Conservation (phyloP, 2,329 filamentous ascomycete species). For the Macrophomina tecta region DNA sequence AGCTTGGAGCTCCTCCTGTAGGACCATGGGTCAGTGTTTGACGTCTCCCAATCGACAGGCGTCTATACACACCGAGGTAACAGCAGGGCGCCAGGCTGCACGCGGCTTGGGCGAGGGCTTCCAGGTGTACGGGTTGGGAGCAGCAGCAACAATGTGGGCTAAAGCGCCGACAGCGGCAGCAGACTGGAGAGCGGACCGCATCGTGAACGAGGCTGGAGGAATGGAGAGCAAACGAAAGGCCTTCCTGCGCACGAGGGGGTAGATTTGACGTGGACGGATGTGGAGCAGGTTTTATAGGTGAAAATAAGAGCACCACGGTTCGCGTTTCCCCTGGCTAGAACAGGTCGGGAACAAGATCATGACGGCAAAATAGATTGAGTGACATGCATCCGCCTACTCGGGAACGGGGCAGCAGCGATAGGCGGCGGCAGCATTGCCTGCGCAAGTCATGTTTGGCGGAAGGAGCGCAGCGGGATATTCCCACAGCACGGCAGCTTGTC, state of each 20-base stretch:
- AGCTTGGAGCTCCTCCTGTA: conserved; percentile 41
- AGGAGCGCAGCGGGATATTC: not conserved
- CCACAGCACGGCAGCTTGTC: not conserved
- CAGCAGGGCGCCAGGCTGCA: conserved; percentile 12
- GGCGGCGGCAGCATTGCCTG: conserved; percentile 14
- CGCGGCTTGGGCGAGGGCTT: conserved; percentile 18
- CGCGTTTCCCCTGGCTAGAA: conserved; percentile 19
- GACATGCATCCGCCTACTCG: not conserved
- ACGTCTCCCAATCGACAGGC: not conserved
- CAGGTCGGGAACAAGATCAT: not conserved
- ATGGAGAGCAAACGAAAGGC: not conserved
- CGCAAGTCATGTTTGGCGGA: conserved; percentile 5
- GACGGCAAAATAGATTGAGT: conserved; percentile 9
- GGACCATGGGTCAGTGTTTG: not conserved
- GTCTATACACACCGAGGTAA: not conserved
- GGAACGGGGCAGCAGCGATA: not conserved
- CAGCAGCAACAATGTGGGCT: not conserved
- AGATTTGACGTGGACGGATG: not conserved
- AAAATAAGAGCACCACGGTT: not conserved
- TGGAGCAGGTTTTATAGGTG: not conserved
- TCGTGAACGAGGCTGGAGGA: not conserved
- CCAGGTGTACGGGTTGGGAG: conserved; percentile 18
- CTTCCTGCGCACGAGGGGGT: not conserved
- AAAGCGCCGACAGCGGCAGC: not conserved
- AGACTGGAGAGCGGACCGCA: conserved; percentile 14